phyloP scores from a whole-genome alignment of 331 rosid species.

The Malus hybrid region DNA sequence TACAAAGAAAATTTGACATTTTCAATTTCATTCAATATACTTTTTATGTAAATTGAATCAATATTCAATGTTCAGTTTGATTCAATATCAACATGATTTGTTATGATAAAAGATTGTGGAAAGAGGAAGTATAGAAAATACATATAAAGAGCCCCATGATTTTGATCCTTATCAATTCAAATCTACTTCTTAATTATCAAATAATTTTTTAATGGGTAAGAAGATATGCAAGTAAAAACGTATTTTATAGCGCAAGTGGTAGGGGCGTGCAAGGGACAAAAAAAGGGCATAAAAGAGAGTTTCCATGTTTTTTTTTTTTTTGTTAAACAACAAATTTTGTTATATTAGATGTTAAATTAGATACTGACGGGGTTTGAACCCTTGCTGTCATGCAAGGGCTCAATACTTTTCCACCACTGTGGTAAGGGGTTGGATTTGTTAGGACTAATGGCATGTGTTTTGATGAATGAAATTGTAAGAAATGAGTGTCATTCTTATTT shows the following conservation, averaged over 20 bases:
- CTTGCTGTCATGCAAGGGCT: rapidly evolving
- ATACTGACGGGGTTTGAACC: rapidly evolving
- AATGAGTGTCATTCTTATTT: too few relatives aligned
- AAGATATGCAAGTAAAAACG: neutral
- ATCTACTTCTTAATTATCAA: neutral
- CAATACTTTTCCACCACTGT: too few relatives aligned
- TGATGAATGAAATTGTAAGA: neutral
- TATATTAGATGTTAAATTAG: too few relatives aligned
- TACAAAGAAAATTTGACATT: neutral
- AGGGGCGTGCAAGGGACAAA: neutral
- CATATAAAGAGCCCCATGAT: neutral
- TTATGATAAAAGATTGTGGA: neutral
- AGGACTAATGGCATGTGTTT: neutral
- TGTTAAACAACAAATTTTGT: too few relatives aligned
- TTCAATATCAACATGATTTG: neutral
- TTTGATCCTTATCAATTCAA: neutral
- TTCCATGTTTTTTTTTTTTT: too few relatives aligned
- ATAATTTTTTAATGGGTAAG: neutral
- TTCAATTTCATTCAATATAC: neutral
- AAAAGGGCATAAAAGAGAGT: too few relatives aligned
- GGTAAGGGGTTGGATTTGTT: neutral
- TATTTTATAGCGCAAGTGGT: neutral
- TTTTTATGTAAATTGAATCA: too few relatives aligned
- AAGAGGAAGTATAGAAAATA: neutral
- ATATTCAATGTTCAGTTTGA: too few relatives aligned